These are phyloP conservation scores for Solanum hybrid DNA, from an alignment of 305 asterid species.

Conservation along the genomic window DNA sequence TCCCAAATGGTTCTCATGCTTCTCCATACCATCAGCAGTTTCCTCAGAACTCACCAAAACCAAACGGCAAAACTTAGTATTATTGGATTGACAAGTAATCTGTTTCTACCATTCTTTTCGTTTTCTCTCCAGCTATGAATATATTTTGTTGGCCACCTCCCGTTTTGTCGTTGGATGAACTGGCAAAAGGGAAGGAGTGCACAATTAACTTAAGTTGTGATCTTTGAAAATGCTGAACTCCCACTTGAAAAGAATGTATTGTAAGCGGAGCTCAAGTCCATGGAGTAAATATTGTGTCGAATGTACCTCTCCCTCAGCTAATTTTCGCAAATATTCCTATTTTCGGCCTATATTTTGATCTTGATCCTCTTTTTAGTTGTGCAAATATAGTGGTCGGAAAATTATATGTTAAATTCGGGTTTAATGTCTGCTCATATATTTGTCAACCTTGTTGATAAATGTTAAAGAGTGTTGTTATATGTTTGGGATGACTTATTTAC, in stretches of 20 bases:
- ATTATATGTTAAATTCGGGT: background rate
- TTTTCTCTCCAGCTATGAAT: slow-evolving; percentile 3
- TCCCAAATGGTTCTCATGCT: slow-evolving; percentile 59
- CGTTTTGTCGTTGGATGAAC: slow-evolving; percentile 13
- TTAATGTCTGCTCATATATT: background rate
- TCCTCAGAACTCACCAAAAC: slow-evolving; percentile 66
- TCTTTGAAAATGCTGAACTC: slow-evolving; percentile 16
- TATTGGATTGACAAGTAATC: background rate
- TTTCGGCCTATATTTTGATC: background rate
- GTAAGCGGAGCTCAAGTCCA: slow-evolving; percentile 24
- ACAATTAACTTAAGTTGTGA: slow-evolving; percentile 15
- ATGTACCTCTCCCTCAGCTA: background rate
- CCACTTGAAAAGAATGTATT: slow-evolving; percentile 27
- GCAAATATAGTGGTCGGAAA: background rate
- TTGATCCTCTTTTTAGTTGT: background rate
- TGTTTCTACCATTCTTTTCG: slow-evolving; percentile 24
- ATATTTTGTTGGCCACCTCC: slow-evolving; percentile 16
- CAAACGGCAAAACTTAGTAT: slow-evolving; percentile 53
- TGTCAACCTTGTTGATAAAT: background rate
- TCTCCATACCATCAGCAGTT: slow-evolving; percentile 68
- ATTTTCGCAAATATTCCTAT: background rate
- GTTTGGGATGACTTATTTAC: background rate
- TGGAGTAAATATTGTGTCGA: slow-evolving; percentile 19
- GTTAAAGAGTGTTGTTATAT: background rate
- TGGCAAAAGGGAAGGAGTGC: slow-evolving; percentile 19